Conservation (phyloP, 2,329 filamentous ascomycete genomes). For the Cylindrodendrum hubeiense region DNA sequence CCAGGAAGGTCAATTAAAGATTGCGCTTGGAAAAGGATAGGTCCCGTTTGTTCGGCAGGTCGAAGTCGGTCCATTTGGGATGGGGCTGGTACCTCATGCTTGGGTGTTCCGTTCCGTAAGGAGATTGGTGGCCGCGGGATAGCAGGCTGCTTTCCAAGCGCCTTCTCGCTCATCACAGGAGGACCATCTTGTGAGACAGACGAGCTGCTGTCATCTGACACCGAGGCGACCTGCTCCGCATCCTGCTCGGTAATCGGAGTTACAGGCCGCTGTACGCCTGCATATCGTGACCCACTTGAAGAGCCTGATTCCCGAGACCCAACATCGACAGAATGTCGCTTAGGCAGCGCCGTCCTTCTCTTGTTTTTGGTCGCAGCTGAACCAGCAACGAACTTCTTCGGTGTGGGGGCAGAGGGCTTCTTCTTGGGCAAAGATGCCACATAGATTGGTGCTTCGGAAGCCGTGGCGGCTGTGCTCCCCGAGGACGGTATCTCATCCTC, state of each 20-base stretch:
- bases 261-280: slow-evolving; percentile 39
- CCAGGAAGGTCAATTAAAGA: slow-evolving; percentile 41
- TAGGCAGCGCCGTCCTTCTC: slow-evolving; percentile 59
- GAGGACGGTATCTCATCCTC: slow-evolving; percentile 58
- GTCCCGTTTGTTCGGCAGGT: slow-evolving; percentile 29
- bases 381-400: slow-evolving; percentile 59
- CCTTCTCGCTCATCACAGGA: slow-evolving; percentile 56
- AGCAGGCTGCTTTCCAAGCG: slow-evolving; percentile 61
- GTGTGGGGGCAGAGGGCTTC: slow-evolving; percentile 36
- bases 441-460: slow-evolving; percentile 45
- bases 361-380: slow-evolving; percentile 59
- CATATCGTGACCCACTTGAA: slow-evolving; percentile 38
- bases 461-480: slow-evolving; percentile 52
- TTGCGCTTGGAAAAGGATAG: slow-evolving; percentile 37
- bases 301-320: slow-evolving; percentile 48
- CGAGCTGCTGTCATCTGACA: slow-evolving; percentile 17
- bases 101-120: slow-evolving; percentile 27
- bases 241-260: slow-evolving; percentile 46
- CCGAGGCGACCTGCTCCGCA: slow-evolving; percentile 17
- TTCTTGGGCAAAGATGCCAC: slow-evolving; percentile 46
- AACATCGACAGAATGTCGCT: slow-evolving; percentile 54
- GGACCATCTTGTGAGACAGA: slow-evolving; percentile 18
- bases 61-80: slow-evolving; percentile 24
- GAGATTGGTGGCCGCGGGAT: slow-evolving; percentile 31
- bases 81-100: slow-evolving; percentile 14